phyloP scores from a whole-genome alignment of 306 rosid genomes.

The Vicia faba region DNA sequence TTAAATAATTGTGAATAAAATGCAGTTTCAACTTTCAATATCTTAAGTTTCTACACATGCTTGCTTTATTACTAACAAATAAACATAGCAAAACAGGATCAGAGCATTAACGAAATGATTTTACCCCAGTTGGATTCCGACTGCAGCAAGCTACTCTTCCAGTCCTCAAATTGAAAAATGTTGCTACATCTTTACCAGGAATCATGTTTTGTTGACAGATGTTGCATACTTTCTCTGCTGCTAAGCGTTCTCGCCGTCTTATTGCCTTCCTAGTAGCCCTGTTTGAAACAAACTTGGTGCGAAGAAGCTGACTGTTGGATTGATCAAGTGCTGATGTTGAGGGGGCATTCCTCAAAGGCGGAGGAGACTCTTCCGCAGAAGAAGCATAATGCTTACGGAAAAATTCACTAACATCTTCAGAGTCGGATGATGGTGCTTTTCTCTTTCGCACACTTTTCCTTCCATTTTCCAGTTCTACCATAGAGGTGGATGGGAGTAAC shows the following conservation, averaged over 20 bases:
- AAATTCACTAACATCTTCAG: conserved; percentile 57
- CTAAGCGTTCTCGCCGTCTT: conserved; percentile 73
- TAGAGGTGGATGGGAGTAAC: conserved; percentile 52
- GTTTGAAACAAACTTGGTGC: conserved; percentile 55
- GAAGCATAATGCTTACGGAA: conserved; percentile 61
- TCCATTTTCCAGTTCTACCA: conserved; percentile 45
- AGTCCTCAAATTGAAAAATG: conserved; percentile 75
- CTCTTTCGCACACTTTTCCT: conserved; percentile 47
- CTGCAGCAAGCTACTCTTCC: conserved; percentile 81
- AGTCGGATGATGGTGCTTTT: conserved; percentile 62
- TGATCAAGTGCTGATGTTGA: conserved; percentile 49
- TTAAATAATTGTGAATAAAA: conserved; percentile 7
- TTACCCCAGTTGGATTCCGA: conserved; percentile 83
- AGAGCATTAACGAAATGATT: conserved; percentile 33
- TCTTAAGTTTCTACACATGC: conserved; percentile 15
- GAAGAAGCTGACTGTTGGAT: conserved; percentile 58
- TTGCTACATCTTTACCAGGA: conserved; percentile 90
- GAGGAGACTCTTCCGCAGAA: conserved; percentile 61
- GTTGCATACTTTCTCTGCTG: conserved; percentile 80
- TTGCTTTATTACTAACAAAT: conserved; percentile 11
- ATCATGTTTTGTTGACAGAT: conserved; percentile 93
- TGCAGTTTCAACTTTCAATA: conserved; percentile 10
- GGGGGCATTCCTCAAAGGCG: conserved; percentile 48
- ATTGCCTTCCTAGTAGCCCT: conserved; percentile 73
- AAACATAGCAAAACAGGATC: conserved; percentile 2